Base-by-base conservation (phyloP, 139 green algal species). In the Coccomyxa sp. region DNA sequence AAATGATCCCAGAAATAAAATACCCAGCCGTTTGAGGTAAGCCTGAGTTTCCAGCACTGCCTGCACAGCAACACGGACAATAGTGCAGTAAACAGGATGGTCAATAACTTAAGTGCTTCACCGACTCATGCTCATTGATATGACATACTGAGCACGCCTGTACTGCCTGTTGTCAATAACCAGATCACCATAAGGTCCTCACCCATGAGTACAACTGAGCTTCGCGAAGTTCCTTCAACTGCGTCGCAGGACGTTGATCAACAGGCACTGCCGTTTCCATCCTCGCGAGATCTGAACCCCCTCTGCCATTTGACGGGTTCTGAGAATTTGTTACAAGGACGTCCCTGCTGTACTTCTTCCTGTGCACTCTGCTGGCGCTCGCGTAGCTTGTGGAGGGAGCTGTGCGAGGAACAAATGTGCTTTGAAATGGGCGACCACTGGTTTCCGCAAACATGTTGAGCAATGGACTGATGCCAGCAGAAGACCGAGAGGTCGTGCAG, bases 201-300 rank as follows among this genome's bases (percentile, higher is more conserved):
- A 94, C 92, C 94, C 94, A 97, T 9, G 86, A 89, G 76, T 94
- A 96, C 68, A 98, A 75, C 58, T 80, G 78, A 12, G 87, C 87
- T 14, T 92, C 66, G 82, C 95, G 95, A 31, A 98, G 87, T 68
- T 92, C 76, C 57, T 85, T 67, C 14, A 98, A 86, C 87, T 98
- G 91, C 77, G 97, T 98, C 0, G 94, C 89, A 13, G 95, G 95
- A 13, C 95, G 87, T 85, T 98, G 95, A 57, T 96, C 92, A 0
- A 28, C 68, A 15, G 94, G 94, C 14, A 98, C 93, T 11, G 91
- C 89, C 4, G 89, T 74, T 85, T 98, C 92, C 13, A 97, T 77
- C 14, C 71, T 77, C 63, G 63, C 63, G 9, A 71, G 63, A 71
- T 71, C 63, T 71, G 63, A 71, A 71, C 18, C 21, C 18, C 21